These are phyloP conservation scores for Russula vinacea DNA, from an alignment of 768 basidiomycete genomes.

Conservation along the genomic window DNA sequence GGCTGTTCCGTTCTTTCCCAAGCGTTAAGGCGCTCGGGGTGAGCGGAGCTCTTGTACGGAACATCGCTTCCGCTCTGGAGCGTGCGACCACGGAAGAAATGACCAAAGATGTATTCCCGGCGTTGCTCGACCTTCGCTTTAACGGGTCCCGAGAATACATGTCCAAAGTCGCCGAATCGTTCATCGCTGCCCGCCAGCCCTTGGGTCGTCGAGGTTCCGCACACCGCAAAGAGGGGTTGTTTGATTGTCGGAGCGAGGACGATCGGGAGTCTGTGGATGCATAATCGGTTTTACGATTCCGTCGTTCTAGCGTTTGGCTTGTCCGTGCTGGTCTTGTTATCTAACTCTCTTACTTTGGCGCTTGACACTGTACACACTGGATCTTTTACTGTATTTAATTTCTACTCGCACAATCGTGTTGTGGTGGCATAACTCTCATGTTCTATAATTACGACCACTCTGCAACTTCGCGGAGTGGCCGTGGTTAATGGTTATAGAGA, in stretches of 20 bases:
- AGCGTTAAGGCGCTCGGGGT: neutral
- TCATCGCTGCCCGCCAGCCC: neutral
- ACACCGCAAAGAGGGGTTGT: neutral
- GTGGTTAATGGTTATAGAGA: too few species aligned
- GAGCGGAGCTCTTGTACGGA: neutral
- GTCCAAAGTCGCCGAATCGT: neutral
- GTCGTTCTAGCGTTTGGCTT: neutral
- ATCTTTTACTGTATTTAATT: too few species aligned
- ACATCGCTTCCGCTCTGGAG: slow-evolving; percentile 4
- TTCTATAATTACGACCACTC: too few species aligned
- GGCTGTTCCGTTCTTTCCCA: neutral
- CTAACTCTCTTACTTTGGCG: too few species aligned
- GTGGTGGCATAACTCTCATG: too few species aligned
- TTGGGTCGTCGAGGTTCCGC: neutral
- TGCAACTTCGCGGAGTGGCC: too few species aligned
- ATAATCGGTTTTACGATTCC: neutral
- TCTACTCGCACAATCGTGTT: too few species aligned
- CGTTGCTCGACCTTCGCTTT: neutral
- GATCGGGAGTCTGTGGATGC: neutral
- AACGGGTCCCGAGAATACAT: neutral
- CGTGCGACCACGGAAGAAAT: neutral
- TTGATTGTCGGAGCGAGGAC: neutral
- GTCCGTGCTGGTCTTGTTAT: too few species aligned
- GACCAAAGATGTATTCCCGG: neutral
- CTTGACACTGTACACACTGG: too few species aligned